Percentiles rank a stretch among this genome's conserved stretches.
Evolutionary conservation across 2,329 filamentous ascomycete species (phyloP).

Genomic region (Aspergillus fijiensis): DNA sequence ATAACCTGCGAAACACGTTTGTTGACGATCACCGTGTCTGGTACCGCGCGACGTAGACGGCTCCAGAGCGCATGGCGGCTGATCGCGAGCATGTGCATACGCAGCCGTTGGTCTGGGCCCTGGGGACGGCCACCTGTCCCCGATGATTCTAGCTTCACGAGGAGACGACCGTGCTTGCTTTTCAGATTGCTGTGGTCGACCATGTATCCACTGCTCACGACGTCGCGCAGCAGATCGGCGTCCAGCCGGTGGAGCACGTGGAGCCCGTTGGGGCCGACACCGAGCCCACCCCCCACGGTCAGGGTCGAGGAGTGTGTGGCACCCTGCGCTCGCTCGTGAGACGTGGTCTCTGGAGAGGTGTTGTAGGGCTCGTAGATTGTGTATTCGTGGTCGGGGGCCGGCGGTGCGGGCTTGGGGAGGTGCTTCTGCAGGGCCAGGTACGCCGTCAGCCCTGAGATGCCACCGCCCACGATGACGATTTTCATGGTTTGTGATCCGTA

Average conservation of each 20-base stretch:
- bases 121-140: no score
- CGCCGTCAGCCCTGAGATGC: constrained; percentile 41
- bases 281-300: constrained; percentile 41
- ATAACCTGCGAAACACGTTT: constrained; percentile 34
- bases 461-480: constrained; percentile 46
- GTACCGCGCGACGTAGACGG: constrained; percentile 36
- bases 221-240: constrained; percentile 32
- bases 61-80: constrained; percentile 43
- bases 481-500: constrained; percentile 32
- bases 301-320: constrained; percentile 35
- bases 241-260: constrained; percentile 40
- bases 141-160: constrained; percentile 25
- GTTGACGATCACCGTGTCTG: constrained; percentile 34
- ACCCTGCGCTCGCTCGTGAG: constrained; percentile 18
- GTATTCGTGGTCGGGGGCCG: constrained; percentile 27
- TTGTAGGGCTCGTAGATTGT: constrained; percentile 45
- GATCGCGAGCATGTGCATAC: constrained; percentile 35
- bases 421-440: constrained; percentile 45
- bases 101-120: background rate
- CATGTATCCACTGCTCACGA: constrained; percentile 37
- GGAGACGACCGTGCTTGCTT: constrained; percentile 34
- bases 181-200: constrained; percentile 34
- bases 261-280: constrained; percentile 42
- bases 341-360: constrained; percentile 26
- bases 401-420: constrained; percentile 27